These are phyloP conservation scores for Blastocystis sp. DNA, from an alignment of 352 stramenopile genomes.

Conservation along the genomic window DNA sequence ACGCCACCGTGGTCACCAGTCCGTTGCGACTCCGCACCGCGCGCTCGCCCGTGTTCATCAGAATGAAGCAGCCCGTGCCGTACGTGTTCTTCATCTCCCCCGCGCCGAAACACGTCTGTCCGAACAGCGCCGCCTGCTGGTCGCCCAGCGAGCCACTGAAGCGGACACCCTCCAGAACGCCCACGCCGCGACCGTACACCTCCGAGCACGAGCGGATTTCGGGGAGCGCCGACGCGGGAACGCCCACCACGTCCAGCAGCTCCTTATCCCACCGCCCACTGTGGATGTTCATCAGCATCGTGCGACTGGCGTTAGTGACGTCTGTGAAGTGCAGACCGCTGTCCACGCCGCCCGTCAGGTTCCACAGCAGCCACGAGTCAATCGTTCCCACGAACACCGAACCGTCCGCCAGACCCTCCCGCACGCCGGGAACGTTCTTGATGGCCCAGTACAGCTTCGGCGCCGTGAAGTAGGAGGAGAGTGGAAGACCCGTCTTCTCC, in stretches of 20 bases:
- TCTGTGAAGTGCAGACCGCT: slow-evolving; percentile 83
- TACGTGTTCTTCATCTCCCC: slow-evolving; percentile 96
- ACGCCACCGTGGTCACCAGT: slow-evolving; percentile 86
- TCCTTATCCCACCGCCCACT: slow-evolving; percentile 60
- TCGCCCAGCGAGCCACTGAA: slow-evolving; percentile 80
- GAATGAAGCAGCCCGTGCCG: slow-evolving; percentile 93
- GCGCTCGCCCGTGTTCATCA: slow-evolving; percentile 91
- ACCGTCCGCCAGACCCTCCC: slow-evolving; percentile 71
- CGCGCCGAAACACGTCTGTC: slow-evolving; percentile 83
- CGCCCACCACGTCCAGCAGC: slow-evolving; percentile 71
- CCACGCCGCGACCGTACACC: slow-evolving; percentile 69
- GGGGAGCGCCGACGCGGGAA: slow-evolving; percentile 76
- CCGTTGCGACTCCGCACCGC: slow-evolving; percentile 77
- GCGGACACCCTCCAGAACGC: slow-evolving; percentile 71
- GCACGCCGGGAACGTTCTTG: slow-evolving; percentile 78
- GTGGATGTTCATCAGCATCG: slow-evolving; percentile 68
- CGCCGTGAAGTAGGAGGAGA: slow-evolving; percentile 91
- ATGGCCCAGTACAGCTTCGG: slow-evolving; percentile 93
- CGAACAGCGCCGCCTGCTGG: slow-evolving; percentile 89
- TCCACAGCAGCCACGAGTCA: slow-evolving; percentile 90
- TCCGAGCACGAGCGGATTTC: slow-evolving; percentile 79
- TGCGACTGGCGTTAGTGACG: slow-evolving; percentile 91
- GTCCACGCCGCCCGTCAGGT: slow-evolving; percentile 71
- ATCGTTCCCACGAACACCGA: slow-evolving; percentile 90
- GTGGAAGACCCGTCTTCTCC: slow-evolving; percentile 79